Evolutionary conservation across 345 rosid genomes (phyloP), one percentile per base, ranked within the genome.

Genomic region (Toxicodendron radicans): DNA sequence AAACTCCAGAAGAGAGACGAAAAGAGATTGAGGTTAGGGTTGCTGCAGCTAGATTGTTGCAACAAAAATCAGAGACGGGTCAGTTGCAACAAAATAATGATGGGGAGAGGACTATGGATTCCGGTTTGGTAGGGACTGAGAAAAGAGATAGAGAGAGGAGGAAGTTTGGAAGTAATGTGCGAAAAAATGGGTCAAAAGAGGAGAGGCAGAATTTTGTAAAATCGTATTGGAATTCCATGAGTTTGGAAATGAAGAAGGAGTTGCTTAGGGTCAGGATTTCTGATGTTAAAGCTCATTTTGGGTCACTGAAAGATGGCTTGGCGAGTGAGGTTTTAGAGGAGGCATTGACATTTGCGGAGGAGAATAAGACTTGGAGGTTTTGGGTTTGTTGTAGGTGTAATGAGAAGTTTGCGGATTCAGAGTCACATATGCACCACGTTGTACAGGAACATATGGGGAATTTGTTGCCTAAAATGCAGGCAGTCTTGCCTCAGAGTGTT

Each of bases 1-100:
- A 95, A 87, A 91, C 98, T 8, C 89, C 80, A 11, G 99, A 95
- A 79, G 99, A 95, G 83, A 82, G 80, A 76, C 84, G 98, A 87
- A 91, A 95, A 76, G 99, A 91, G 90, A 87, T 93, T 79, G 99
- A 95, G 83, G 99, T 95, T 66, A 84, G 90, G 83, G 98, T 95
- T 41, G 97, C 97, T 58, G 98, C 99, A 16, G 95, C 92, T 38
- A 86, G 91, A 78, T 77, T 93, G 75, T 46, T 89, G 85, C 99
- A 93, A 89, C 97, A 91, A 87, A 92, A 87, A 75, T 79, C 93
- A 3, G 97, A 91, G 73, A 66, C 76, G 14, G 73, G 84, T 20
- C 70, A 58, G 69, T 64, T 75, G 35, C 83, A 76, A 41, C 52
- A 63, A 18, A 73, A 41, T 35, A 63, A 73, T 35, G 69, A 53